Evolutionary conservation across 1,284 basidiomycete genomes (phyloP).

Genomic region (Puccinia brachypodii): DNA sequence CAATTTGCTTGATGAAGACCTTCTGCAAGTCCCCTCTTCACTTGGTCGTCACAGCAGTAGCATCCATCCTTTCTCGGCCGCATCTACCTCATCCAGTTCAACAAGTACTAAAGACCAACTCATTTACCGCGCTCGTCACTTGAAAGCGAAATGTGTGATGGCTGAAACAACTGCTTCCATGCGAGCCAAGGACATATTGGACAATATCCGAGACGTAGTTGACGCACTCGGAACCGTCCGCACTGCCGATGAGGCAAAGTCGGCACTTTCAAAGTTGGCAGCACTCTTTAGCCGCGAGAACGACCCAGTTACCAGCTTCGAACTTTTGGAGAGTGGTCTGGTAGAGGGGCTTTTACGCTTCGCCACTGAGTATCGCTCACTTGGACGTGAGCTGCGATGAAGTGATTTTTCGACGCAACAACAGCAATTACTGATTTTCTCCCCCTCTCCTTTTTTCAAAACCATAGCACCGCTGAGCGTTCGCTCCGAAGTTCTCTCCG

Average conservation of each 20-base stretch:
- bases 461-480: too few relatives aligned
- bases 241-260: constrained; percentile 68
- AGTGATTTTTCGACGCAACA: too few relatives aligned
- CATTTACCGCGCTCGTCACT: constrained; percentile 48
- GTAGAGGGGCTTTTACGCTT: constrained; percentile 83
- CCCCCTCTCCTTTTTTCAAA: background rate
- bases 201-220: constrained; percentile 63
- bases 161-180: constrained; percentile 35
- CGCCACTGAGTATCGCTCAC: constrained; percentile 68
- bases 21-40: constrained; percentile 11
- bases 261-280: constrained; percentile 71
- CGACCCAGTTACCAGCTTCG: constrained; percentile 86
- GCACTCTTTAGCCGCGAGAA: constrained; percentile 71
- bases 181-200: constrained; percentile 66
- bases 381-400: constrained; percentile 60
- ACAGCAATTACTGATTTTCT: background rate
- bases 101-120: constrained; percentile 34
- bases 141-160: constrained; percentile 37
- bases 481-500: background rate
- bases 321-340: constrained; percentile 87
- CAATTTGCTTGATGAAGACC: constrained; percentile 9
- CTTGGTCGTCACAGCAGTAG: constrained; percentile 11
- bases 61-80: constrained; percentile 25
- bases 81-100: constrained; percentile 19
- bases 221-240: constrained; percentile 65